Conservation (phyloP, 2,329 filamentous ascomycete genomes). For the Sporothrix schenckii region DNA sequence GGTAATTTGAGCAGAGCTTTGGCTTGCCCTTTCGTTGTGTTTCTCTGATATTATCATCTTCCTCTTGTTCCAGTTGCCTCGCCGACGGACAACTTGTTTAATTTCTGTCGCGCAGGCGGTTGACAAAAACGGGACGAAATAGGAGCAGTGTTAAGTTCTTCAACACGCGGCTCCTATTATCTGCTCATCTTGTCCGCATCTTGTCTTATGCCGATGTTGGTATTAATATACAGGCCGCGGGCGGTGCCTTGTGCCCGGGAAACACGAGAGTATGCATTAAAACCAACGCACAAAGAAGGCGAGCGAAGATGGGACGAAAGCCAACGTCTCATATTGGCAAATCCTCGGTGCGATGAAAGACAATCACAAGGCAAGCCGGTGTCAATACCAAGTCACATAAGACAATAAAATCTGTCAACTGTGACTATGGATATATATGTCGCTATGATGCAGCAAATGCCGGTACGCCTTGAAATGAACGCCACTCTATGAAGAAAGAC, state of each 20-base stretch:
- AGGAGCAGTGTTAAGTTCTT: neutral
- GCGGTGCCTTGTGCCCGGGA: constrained; percentile 5
- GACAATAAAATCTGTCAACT: neutral
- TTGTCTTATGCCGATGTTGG: constrained; percentile 26
- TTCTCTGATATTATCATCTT: neutral
- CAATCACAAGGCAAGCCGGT: neutral
- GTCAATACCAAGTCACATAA: constrained; percentile 1
- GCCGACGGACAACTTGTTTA: neutral
- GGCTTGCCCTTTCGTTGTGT: neutral
- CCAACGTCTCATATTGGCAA: neutral
- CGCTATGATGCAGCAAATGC: neutral
- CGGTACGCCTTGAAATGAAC: neutral
- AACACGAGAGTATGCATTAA: neutral
- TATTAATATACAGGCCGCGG: constrained; percentile 22
- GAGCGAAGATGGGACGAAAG: neutral
- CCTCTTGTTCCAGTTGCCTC: constrained; percentile 3
- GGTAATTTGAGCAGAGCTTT: neutral
- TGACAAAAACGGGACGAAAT: neutral
- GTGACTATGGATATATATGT: neutral
- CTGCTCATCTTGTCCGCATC: neutral
- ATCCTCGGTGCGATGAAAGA: constrained; percentile 2
- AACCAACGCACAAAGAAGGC: neutral
- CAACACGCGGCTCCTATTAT: neutral
- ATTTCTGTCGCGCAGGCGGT: neutral
- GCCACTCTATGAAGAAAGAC: neutral